A percentile compares a stretch with the other conserved stretches of the same genome.
phyloP scores from a whole-genome alignment of 2,329 filamentous ascomycete species.

The Rhynchosporium graminicola region DNA sequence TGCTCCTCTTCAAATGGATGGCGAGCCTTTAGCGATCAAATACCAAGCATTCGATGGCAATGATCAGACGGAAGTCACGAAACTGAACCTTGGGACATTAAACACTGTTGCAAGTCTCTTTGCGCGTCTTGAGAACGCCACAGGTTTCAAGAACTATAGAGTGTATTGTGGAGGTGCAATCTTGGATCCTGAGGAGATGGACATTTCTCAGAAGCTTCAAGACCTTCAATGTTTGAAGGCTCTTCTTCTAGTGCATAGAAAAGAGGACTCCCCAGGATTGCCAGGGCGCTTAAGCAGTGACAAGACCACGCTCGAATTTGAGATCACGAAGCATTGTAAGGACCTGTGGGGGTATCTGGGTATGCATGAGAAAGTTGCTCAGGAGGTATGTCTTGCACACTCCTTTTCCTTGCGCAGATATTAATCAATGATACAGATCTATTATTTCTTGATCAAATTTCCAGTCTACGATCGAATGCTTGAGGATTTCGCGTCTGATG shows the following conservation, averaged over 20 bases:
- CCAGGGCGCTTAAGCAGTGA: constrained; percentile 51
- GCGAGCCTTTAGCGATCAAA: constrained; percentile 65
- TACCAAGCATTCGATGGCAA: constrained; percentile 73
- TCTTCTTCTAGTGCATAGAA: constrained; percentile 65
- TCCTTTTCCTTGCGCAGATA: not conserved
- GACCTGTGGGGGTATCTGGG: constrained; percentile 80
- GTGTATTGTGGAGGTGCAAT: constrained; percentile 69
- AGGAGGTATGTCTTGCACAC: constrained; percentile 54
- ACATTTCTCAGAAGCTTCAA: constrained; percentile 62
- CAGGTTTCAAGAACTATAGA: constrained; percentile 74
- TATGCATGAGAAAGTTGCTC: constrained; percentile 68
- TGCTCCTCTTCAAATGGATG: constrained; percentile 55
- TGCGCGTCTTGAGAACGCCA: constrained; percentile 65
- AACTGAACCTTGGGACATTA: constrained; percentile 65
- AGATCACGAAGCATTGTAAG: constrained; percentile 79
- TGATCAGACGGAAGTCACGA: constrained; percentile 59
- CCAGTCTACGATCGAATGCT: constrained; percentile 66
- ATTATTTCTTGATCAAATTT: constrained; percentile 68
- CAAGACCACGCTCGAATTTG: constrained; percentile 68
- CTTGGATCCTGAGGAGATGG: constrained; percentile 61
- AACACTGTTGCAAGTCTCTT: constrained; percentile 73
- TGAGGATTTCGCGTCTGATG: constrained; percentile 56
- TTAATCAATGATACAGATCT: constrained; percentile 53
- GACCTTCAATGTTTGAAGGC: constrained; percentile 66
- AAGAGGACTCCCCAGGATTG: constrained; percentile 49